These are phyloP conservation scores for Rubia balearica DNA, from an alignment of 305 asterid species.

Conservation along the genomic window DNA sequence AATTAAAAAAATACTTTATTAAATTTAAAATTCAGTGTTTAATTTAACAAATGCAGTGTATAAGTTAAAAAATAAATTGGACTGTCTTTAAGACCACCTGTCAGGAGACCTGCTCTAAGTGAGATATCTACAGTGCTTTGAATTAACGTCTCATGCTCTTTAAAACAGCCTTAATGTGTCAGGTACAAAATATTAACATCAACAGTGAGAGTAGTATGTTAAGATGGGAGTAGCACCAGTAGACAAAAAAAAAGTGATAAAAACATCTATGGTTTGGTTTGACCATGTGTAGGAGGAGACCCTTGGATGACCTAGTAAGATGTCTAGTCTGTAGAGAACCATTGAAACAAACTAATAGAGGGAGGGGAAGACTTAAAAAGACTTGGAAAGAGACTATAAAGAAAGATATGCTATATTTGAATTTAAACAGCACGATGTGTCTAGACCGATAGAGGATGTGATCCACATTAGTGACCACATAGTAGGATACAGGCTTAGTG, in stretches of 20 bases:
- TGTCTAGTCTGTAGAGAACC: not conserved
- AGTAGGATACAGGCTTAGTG: not conserved
- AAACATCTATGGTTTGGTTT: not conserved
- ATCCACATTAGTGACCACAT: not conserved
- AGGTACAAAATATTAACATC: not conserved
- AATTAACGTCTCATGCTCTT: not conserved
- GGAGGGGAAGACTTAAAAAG: not conserved
- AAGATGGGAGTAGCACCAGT: not conserved
- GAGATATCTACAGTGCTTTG: not conserved
- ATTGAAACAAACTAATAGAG: not conserved
- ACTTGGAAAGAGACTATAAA: not conserved
- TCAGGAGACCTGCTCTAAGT: too few species aligned
- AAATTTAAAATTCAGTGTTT: too few species aligned
- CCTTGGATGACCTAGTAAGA: not conserved
- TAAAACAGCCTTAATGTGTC: not conserved
- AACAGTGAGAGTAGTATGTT: not conserved
- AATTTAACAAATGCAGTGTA: too few species aligned
- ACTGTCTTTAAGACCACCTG: too few species aligned
- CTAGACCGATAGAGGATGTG: not conserved
- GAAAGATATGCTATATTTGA: not conserved
- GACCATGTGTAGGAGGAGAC: not conserved
- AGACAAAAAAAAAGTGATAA: not conserved
- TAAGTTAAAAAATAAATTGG: too few species aligned
- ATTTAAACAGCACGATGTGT: not conserved
- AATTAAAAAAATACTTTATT: too few species aligned